phyloP scores from a whole-genome alignment of 2,329 filamentous ascomycete species.

The Fusarium sp. region DNA sequence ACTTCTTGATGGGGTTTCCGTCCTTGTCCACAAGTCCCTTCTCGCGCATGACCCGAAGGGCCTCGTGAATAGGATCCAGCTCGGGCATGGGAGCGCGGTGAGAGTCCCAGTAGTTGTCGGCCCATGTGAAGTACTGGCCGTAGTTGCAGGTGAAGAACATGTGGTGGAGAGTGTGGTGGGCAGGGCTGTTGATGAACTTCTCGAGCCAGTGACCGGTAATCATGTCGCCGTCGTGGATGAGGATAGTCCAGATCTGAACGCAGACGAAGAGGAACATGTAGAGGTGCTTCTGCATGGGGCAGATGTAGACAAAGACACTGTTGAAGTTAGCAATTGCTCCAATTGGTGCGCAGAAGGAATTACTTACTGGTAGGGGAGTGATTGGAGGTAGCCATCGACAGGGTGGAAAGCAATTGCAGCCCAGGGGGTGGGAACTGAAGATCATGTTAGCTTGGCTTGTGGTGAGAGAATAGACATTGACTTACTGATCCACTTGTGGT shows the following conservation, averaged over 20 bases:
- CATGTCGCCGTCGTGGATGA: constrained; percentile 63
- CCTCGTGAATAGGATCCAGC: constrained; percentile 58
- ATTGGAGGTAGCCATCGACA: constrained; percentile 58
- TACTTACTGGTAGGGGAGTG: constrained; percentile 58
- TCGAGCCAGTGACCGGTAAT: constrained; percentile 59
- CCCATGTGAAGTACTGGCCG: constrained; percentile 62
- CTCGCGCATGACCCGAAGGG: constrained; percentile 56
- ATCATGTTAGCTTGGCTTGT: neutral
- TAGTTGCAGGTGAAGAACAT: constrained; percentile 63
- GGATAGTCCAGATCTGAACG: constrained; percentile 61
- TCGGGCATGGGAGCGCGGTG: constrained; percentile 56
- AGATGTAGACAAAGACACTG: constrained; percentile 57
- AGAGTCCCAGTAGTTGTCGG: constrained; percentile 57
- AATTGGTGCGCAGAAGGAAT: neutral
- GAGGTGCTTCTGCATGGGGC: constrained; percentile 58
- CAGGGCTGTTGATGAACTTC: constrained; percentile 60
- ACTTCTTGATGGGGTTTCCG: constrained; percentile 52
- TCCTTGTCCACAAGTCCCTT: constrained; percentile 58
- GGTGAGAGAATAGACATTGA: neutral
- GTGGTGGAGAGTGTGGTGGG: constrained; percentile 61
- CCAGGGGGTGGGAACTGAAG: constrained; percentile 57
- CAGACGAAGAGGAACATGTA: constrained; percentile 57
- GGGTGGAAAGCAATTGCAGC: constrained; percentile 61
- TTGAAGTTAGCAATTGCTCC: constrained; percentile 1
- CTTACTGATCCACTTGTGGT: constrained; percentile 61